Evolutionary conservation across 2,329 filamentous ascomycete genomes (phyloP).

Genomic region (Pseudophaeomoniella oleicola): DNA sequence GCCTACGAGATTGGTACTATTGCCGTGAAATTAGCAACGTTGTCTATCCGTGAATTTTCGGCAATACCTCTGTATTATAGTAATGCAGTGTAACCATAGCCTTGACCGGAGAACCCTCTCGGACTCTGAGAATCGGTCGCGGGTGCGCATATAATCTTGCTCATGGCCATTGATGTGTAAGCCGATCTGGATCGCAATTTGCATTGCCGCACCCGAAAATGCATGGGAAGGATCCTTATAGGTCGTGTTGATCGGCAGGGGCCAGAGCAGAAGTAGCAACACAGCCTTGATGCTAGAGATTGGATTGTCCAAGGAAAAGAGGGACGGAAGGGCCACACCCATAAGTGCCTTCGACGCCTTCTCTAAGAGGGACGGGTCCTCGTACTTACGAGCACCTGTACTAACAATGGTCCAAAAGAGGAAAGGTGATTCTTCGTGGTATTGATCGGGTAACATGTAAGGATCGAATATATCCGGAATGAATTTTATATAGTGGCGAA

Average conservation of each 20-base stretch:
- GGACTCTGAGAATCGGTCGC: neutral
- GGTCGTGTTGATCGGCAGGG: neutral
- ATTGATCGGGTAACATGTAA: conserved; percentile 36
- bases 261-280: neutral
- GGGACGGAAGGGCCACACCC: neutral
- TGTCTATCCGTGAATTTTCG: too few relatives aligned
- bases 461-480: conserved; percentile 37
- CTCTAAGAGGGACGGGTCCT: conserved; percentile 22
- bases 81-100: neutral
- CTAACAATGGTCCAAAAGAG: conserved; percentile 53
- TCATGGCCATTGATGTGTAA: neutral
- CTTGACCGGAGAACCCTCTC: neutral
- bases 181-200: neutral
- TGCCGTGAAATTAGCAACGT: neutral
- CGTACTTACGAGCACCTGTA: conserved; percentile 44
- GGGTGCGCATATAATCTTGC: neutral
- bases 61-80: conserved; percentile 4
- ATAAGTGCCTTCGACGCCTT: neutral
- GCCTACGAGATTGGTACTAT: conserved; percentile 3
- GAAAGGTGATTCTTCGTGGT: conserved; percentile 40
- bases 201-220: neutral
- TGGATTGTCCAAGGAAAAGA: neutral
- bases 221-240: neutral
- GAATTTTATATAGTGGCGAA: neutral
- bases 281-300: neutral